Evolutionary conservation across 768 basidiomycete genomes (phyloP), one percentile per base, ranked within the genome.

Genomic region (Leccinum boreale): DNA sequence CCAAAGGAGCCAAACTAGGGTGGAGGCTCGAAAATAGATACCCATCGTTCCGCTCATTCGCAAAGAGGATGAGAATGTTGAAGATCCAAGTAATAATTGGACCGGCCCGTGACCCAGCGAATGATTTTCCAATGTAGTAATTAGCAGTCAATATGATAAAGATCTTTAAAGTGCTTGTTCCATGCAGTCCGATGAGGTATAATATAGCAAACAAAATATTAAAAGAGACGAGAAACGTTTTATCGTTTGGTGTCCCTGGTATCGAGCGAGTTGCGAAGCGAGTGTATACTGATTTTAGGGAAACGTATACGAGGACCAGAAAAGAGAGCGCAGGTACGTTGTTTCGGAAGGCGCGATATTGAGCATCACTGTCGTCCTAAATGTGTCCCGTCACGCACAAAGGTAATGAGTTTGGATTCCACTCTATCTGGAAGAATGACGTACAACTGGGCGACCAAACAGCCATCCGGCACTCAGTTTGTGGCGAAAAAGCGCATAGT

Each of bases 331-430:
- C 71, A 5, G 87, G 83, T 48, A 98, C 68, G 68, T 94, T 92
- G 64, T 81, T 78, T 39, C 97, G 84, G 73, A 99, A 97, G 3
- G 85, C 81, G 24, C 89, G 88, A 69, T 94, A 98, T 76, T 98
- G 97, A 0, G 80, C 76, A 66, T 98, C 97, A 61, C 91, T 93
- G 67, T 89, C 91, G 72, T 99, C 97, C 96, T 98, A 61, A 10
- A 35, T 50, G 36, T n/a, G 33, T 51, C 39, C 5, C n/a, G 39
- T 19, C 39, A 19, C 44, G 26, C 9, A 49, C 36, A 35, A 24
- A 12, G 23, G n/a, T 52, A 55, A 55, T 44, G 24, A 9, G 8
- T 45, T 23, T 12, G 8, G 7, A 23, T 24, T 21, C 49, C 36
- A 48, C 10, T n/a, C 24, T 29, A 55, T 12, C 23, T 44, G 19